These are phyloP conservation scores for Aspergillus udagawae DNA, from an alignment of 2,329 filamentous ascomycete species.

Conservation along the genomic window DNA sequence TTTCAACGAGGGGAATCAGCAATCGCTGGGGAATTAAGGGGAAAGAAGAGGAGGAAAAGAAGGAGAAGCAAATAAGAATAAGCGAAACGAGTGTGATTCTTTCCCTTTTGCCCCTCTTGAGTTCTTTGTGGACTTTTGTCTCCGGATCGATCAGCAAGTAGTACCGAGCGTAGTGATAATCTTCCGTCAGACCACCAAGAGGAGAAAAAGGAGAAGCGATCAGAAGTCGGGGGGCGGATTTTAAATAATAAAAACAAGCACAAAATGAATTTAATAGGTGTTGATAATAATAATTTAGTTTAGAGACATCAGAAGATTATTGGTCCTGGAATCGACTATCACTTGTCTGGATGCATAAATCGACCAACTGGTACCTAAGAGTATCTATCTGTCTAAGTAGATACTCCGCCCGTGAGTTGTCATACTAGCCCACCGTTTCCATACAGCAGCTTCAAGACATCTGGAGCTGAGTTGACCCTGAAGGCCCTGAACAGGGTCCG, in stretches of 20 bases:
- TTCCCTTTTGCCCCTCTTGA: background rate
- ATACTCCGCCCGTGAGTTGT: too few relatives aligned
- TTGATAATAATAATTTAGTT: background rate
- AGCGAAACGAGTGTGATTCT: background rate
- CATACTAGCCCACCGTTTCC: background rate
- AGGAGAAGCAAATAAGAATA: slow-evolving; percentile 3
- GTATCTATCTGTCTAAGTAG: too few relatives aligned
- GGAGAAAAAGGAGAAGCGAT: slow-evolving; percentile 3
- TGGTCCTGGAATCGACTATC: background rate
- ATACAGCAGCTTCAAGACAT: background rate
- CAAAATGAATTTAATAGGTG: background rate
- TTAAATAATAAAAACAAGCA: background rate
- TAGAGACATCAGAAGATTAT: background rate
- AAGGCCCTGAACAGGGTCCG: background rate
- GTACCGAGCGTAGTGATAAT: background rate
- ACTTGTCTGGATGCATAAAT: background rate
- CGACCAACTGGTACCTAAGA: background rate
- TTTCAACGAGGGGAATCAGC: background rate
- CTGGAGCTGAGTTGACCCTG: background rate
- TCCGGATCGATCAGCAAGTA: background rate
- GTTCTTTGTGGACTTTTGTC: background rate
- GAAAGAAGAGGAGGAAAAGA: slow-evolving; percentile 6
- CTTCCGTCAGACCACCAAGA: background rate
- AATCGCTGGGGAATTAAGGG: background rate
- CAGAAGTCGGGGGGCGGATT: slow-evolving; percentile 1